Conservation (phyloP, 1,284 basidiomycete species). For the Exsudoporus floridanus region DNA sequence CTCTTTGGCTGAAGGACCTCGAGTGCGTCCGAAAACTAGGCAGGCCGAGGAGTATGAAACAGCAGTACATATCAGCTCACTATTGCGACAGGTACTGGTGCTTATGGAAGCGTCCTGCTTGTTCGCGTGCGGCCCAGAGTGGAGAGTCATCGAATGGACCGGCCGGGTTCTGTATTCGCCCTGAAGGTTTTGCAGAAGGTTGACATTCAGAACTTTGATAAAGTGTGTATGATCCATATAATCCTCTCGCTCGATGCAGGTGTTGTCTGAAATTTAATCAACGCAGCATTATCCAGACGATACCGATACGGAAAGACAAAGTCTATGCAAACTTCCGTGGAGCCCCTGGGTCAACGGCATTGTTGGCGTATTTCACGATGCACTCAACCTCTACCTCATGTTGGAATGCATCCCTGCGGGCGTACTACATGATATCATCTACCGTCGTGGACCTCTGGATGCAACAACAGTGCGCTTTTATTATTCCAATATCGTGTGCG, state of each 20-base stretch:
- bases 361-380: constrained; percentile 46
- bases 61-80: constrained; percentile 2
- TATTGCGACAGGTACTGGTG: constrained; percentile 38
- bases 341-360: constrained; percentile 50
- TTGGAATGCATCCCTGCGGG: constrained; percentile 49
- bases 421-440: constrained; percentile 41
- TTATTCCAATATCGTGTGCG: constrained; percentile 62
- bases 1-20: constrained; percentile 38
- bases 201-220: constrained; percentile 29
- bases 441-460: constrained; percentile 34
- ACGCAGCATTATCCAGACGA: constrained; percentile 24
- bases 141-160: constrained; percentile 31
- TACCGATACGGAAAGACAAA: constrained; percentile 42
- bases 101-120: constrained; percentile 42
- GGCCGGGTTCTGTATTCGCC: constrained; percentile 37
- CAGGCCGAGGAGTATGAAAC: constrained; percentile 10
- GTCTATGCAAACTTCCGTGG: constrained; percentile 47
- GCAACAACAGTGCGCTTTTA: constrained; percentile 45
- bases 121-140: constrained; percentile 32
- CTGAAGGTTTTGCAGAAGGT: constrained; percentile 44
- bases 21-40: constrained; percentile 43
- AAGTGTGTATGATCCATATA: constrained; percentile 23
- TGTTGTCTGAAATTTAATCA: constrained; percentile 1
- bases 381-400: constrained; percentile 46
- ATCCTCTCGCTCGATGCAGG: neutral